Percentiles rank a stretch among this genome's conserved stretches.
phyloP scores from a whole-genome alignment of 225 moss, liverwort and hornwort genomes.

The Neckera pumila region DNA sequence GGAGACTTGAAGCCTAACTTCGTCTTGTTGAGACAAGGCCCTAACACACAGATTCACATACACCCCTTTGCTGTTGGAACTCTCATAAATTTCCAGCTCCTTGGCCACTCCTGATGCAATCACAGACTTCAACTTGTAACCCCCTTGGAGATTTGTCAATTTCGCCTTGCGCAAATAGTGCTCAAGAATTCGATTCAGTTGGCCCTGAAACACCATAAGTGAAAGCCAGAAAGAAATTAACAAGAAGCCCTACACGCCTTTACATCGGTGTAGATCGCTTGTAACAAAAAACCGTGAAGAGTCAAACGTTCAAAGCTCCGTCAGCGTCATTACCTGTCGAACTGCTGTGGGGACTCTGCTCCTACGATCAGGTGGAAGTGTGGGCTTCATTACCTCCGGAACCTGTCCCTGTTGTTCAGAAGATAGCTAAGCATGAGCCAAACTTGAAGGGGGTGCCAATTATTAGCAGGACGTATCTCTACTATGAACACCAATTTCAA shows the following conservation, averaged over 20 bases:
- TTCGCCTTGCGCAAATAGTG: conserved; percentile 65
- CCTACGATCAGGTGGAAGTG: conserved; percentile 61
- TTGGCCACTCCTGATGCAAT: conserved; percentile 66
- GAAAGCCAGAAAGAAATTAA: background rate
- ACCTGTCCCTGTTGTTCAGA: conserved; percentile 52
- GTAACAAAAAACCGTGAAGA: background rate
- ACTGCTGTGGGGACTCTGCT: conserved; percentile 84
- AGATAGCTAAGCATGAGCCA: background rate
- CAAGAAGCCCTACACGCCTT: background rate
- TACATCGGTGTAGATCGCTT: background rate
- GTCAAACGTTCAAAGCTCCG: background rate
- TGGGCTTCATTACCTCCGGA: conserved; percentile 66
- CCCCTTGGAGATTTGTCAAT: conserved; percentile 32
- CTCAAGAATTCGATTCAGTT: conserved; percentile 86
- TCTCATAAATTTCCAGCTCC: conserved; percentile 65
- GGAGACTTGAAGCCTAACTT: conserved; percentile 25
- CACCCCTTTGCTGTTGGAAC: conserved; percentile 82
- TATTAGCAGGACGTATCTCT: background rate
- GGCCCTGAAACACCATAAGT: conserved; percentile 38
- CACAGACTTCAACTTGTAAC: conserved; percentile 51
- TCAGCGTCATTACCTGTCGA: conserved; percentile 56
- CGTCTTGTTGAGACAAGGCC: conserved; percentile 59
- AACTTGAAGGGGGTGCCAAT: background rate
- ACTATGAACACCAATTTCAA: background rate
- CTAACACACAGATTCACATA: conserved; percentile 87